These are phyloP conservation scores for Lentinus polychrous DNA, from an alignment of 1,284 basidiomycete species.

Conservation along the genomic window DNA sequence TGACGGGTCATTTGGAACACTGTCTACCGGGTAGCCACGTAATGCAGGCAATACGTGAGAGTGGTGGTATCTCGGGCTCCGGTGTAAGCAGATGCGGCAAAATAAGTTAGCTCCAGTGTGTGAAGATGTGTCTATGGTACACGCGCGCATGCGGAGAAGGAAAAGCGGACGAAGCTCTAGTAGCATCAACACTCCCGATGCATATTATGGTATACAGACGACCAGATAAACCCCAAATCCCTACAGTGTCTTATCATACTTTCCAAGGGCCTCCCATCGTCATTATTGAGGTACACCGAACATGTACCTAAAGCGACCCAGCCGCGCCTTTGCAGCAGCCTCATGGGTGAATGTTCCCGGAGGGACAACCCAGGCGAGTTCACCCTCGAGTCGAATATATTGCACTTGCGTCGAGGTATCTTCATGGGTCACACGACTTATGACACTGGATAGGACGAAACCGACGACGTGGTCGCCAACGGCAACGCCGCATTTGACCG, in stretches of 20 bases:
- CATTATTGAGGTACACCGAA: conserved; percentile 5
- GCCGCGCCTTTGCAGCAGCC: conserved; percentile 8
- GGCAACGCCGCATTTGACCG: not conserved
- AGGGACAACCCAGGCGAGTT: conserved; percentile 9
- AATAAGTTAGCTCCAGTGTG: not conserved
- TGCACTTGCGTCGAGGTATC: not conserved
- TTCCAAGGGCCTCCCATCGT: not conserved
- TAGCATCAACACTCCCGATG: no score
- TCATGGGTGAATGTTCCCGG: conserved; percentile 9
- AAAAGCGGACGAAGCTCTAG: no score
- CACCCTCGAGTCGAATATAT: conserved; percentile 8
- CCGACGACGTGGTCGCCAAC: conserved; percentile 10
- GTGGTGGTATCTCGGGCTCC: conserved; percentile 19
- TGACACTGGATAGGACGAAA: conserved; percentile 6
- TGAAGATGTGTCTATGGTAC: not conserved
- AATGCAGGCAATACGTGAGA: no score
- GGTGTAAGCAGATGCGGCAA: no score
- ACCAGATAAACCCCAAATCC: not conserved
- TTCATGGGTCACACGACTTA: not conserved
- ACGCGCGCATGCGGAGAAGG: no score
- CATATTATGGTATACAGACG: no score
- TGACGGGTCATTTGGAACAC: conserved; percentile 21
- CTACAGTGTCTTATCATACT: not conserved
- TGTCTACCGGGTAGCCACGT: no score
- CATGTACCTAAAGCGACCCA: conserved; percentile 10